Evolutionary conservation across 805 yeast species (phyloP), one percentile per base, ranked within the genome.

Genomic region (Saccharomyces mikatae): DNA sequence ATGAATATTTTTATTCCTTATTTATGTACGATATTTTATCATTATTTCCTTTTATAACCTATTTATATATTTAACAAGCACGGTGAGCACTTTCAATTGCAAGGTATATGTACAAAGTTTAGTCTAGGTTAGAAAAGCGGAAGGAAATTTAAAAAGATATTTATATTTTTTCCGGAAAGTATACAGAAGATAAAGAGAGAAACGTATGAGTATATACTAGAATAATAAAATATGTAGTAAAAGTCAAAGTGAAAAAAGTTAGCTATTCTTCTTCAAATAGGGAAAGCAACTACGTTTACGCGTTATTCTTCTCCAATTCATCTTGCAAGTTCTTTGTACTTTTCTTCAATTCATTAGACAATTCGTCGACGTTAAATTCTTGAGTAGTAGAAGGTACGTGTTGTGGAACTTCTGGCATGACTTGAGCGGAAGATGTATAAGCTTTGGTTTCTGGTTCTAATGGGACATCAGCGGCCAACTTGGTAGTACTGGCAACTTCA

Each of bases 381-480:
- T 57, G 54, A 24, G 62, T 56, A 22, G 55, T 24, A 46, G 63
- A 51, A 50, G 74, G 71, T 52, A 60, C 56, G 21, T 74, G 65
- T 41, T 66, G 56, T 54, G 73, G 67, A 49, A 71, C 69, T 48
- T 76, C 69, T 44, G 79, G 76, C 54, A 74, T 74, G 4, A 73
- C 71, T 14, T 70, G 66, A 48, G 74, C 71, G 36, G 69, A 66
- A 47, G 74, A 62, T 47, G 62, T 52, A 5, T 73, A 62, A 31
- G 74, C 61, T 14, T 62, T 31, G 9, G 67, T 49, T 10, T 54
- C 56, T 17, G 52, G 50, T 53, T 62, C 68, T 6, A 63, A 49
- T 47, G 68, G 69, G 21, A 62, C 66, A n/a, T 64, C 56, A 49
- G 62, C 62, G 47, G 65, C 68, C 54, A 64, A 51, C 11, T 62